Evolutionary conservation across 2,329 filamentous ascomycete genomes (phyloP), one percentile per base, ranked within the genome.

Genomic region (Alternaria viburni): DNA sequence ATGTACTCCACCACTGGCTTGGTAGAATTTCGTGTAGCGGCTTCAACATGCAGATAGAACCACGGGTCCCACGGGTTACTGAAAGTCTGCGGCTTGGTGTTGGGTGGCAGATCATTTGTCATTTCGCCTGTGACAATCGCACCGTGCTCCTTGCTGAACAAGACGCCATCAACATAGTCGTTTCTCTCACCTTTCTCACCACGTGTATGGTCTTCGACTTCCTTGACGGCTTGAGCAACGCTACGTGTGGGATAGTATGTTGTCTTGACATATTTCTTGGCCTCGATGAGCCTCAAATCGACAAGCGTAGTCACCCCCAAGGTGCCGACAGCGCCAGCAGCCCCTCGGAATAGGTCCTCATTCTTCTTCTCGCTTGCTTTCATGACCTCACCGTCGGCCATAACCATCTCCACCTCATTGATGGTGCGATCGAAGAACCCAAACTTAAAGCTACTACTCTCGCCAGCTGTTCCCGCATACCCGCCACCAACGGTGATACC

Each of bases 401-500:
- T 82, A 3, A 92, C 85, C 68, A 92, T 88, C 77, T 92, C 89
- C 15, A 91, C 84, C 57, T 82, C 85, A 49, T 84, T 86, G 59
- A 91, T 81, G 0, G 85, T 90, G 3, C 83, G 81, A 72, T 91
- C 88, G 68, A 91, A 91, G 61, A 88, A 87, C 4, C 90, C 89
- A 71, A 90, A 83, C 54, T 86, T 87, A 80, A 92, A 93, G 17
- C 86, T 88, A 67, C 87, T 90, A 78, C 88, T 91, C 77, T 91
- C 90, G 11, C 89, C 90, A 8, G 88, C 87, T 0, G 87, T 90
- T 2, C 89, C 90, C 47, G 88, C 86, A 76, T 90, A 91, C 4
- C 87, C 89, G 36, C 90, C 90, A 23, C 89, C 90, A 6, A 86
- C 87, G 2, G 90, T 92, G 74, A 91, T 92, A n/a, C 88, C 89